Percentiles rank a stretch among this genome's conserved stretches.
Conservation (phyloP, 352 stramenopile species). For the Phytophthora boehmeriae region DNA sequence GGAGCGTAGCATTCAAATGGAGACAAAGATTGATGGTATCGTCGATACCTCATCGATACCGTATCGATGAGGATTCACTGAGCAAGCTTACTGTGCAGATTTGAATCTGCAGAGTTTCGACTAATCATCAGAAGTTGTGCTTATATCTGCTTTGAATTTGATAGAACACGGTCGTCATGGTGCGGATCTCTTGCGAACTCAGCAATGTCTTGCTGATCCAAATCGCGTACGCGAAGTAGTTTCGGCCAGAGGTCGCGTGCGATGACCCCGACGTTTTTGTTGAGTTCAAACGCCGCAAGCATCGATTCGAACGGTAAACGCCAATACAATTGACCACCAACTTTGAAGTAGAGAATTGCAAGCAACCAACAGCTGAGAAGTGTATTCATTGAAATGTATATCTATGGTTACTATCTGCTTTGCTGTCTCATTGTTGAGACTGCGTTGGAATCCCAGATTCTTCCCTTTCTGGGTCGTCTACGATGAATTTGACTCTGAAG, state of each 20-base stretch:
- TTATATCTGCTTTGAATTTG: slow-evolving; percentile 28
- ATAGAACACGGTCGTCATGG: slow-evolving; percentile 93
- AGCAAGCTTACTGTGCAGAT: slow-evolving; percentile 79
- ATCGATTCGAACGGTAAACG: slow-evolving; percentile 90
- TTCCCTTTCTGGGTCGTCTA: slow-evolving; percentile 22
- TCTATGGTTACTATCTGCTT: slow-evolving; percentile 13
- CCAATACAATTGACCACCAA: slow-evolving; percentile 32
- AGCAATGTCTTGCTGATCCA: slow-evolving; percentile 98
- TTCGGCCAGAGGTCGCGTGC: slow-evolving; percentile 94
- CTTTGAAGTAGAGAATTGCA: slow-evolving; percentile 3
- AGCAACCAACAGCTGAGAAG: neutral
- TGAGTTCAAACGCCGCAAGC: slow-evolving; percentile 86
- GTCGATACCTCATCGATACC: too few relatives aligned
- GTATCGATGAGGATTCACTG: slow-evolving; percentile 83
- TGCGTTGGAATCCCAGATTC: neutral
- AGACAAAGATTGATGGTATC: slow-evolving; percentile 62
- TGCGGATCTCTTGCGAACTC: slow-evolving; percentile 95
- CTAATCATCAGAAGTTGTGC: slow-evolving; percentile 3
- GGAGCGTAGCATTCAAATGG: slow-evolving; percentile 84
- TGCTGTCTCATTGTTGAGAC: slow-evolving; percentile 13
- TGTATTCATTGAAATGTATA: slow-evolving; percentile 17
- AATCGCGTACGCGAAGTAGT: slow-evolving; percentile 94
- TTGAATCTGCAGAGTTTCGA: slow-evolving; percentile 6
- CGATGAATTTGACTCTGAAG: slow-evolving; percentile 61
- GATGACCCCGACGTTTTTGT: slow-evolving; percentile 82